Evolutionary conservation across 2,329 filamentous ascomycete genomes (phyloP).

Genomic region (Cryoendolithus antarcticus): DNA sequence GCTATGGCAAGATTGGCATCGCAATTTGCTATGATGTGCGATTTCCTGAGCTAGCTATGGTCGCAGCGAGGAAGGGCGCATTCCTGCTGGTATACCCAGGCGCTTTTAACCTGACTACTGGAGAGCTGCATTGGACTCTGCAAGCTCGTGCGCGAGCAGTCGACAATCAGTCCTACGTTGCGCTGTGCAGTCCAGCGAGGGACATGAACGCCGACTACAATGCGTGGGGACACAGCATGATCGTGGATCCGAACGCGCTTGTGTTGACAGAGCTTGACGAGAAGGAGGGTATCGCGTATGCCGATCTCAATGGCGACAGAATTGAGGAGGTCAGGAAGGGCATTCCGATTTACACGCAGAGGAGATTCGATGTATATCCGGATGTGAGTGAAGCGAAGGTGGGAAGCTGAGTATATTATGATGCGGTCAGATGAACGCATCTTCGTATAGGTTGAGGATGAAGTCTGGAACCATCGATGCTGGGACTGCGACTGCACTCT

Average conservation of each 20-base stretch:
- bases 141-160: conserved; percentile 71
- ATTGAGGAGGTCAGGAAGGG: conserved; percentile 67
- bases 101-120: conserved; percentile 94
- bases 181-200: conserved; percentile 78
- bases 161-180: conserved; percentile 92
- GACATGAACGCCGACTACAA: conserved; percentile 68
- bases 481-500: too few relatives aligned
- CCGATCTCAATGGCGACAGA: conserved; percentile 53
- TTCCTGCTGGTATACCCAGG: conserved; percentile 88
- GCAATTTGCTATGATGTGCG: conserved; percentile 97
- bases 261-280: conserved; percentile 72
- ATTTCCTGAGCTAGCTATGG: conserved; percentile 84
- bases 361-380: conserved; percentile 89
- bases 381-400: conserved; percentile 59
- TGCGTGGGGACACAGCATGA: conserved; percentile 83
- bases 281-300: conserved; percentile 61
- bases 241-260: conserved; percentile 76
- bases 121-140: conserved; percentile 81
- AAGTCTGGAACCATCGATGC: too few relatives aligned
- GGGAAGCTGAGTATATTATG: too few relatives aligned
- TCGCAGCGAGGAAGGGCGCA: conserved; percentile 73
- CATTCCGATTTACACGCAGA: conserved; percentile 73
- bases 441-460: too few relatives aligned
- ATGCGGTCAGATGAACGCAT: too few relatives aligned
- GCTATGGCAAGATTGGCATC: conserved; percentile 75